These are phyloP conservation scores for Juncus inflexus DNA, from an alignment of 176 grass and related monocot species.

Conservation along the genomic window DNA sequence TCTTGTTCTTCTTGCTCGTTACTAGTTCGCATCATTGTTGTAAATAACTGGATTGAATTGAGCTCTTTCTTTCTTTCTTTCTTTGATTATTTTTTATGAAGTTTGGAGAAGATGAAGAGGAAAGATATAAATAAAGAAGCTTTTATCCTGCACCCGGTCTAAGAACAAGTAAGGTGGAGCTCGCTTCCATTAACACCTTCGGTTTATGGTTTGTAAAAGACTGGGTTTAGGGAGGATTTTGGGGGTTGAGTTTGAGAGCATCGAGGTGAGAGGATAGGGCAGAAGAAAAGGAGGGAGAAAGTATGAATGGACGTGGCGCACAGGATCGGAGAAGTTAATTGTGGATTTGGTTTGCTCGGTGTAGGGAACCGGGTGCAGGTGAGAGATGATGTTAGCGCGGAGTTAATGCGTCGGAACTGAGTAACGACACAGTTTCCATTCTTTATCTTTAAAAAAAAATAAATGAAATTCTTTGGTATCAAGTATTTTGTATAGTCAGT, in stretches of 20 bases:
- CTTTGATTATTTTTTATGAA: slow-evolving; percentile 5
- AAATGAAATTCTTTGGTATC: background rate
- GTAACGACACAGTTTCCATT: slow-evolving; percentile 20
- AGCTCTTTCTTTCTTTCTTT: background rate
- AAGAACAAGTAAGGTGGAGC: background rate
- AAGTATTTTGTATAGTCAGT: background rate
- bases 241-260: background rate
- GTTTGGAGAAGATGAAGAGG: slow-evolving; percentile 16
- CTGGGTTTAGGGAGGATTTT: no score
- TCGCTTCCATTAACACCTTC: no score
- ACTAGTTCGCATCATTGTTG: slow-evolving; percentile 22
- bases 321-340: no score
- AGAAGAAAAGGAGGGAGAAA: background rate
- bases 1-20: slow-evolving; percentile 25
- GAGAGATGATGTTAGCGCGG: background rate
- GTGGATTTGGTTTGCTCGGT: background rate
- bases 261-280: slow-evolving; percentile 33
- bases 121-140: background rate
- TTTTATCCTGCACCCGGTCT: background rate
- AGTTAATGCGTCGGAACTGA: slow-evolving; percentile 17
- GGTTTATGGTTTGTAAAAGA: no score
- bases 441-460: background rate
- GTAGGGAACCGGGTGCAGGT: background rate
- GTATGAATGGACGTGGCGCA: background rate
- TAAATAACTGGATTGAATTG: no score